Evolutionary conservation across 768 basidiomycete species (phyloP).

Genomic region (Plicaturopsis crispa): DNA sequence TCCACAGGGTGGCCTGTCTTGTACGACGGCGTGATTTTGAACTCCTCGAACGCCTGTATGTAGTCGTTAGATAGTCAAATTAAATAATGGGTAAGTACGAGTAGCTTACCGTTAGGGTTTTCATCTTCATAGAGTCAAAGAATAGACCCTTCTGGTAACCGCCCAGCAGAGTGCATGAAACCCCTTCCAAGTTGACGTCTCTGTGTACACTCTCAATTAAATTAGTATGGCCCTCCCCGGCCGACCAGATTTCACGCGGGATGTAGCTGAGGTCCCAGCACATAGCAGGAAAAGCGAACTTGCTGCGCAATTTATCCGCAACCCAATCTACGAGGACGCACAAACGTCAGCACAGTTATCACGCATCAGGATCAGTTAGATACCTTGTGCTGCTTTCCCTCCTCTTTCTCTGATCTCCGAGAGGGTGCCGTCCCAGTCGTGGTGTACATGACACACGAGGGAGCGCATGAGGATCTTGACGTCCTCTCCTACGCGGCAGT

Average conservation of each 20-base stretch:
- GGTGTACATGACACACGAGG: constrained; percentile 14
- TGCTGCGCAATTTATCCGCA: constrained; percentile 13
- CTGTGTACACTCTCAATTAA: constrained; percentile 18
- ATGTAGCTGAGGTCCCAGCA: constrained; percentile 24
- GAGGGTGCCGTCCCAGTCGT: constrained; percentile 14
- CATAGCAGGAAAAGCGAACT: constrained; percentile 18
- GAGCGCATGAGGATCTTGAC: constrained; percentile 15
- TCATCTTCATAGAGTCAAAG: constrained; percentile 9
- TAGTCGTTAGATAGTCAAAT: no score
- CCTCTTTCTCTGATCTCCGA: constrained; percentile 8
- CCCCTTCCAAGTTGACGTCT: constrained; percentile 20
- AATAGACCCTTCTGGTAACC: constrained; percentile 10
- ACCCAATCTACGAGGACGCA: constrained; percentile 19
- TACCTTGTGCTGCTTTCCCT: constrained; percentile 14
- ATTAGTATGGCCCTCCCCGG: constrained; percentile 16
- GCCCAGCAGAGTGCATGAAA: constrained; percentile 10
- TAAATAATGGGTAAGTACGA: no score
- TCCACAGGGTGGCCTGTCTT: no score
- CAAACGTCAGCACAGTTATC: background rate
- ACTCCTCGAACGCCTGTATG: no score
- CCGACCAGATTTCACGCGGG: constrained; percentile 16
- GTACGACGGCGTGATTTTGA: no score
- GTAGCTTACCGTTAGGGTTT: constrained; percentile 1
- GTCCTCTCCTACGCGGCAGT: constrained; percentile 5
- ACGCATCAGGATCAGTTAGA: background rate